Percentiles rank a stretch among this genome's conserved stretches.
Evolutionary conservation across 345 rosid species (phyloP).

Genomic region (Eucalyptus rudis): DNA sequence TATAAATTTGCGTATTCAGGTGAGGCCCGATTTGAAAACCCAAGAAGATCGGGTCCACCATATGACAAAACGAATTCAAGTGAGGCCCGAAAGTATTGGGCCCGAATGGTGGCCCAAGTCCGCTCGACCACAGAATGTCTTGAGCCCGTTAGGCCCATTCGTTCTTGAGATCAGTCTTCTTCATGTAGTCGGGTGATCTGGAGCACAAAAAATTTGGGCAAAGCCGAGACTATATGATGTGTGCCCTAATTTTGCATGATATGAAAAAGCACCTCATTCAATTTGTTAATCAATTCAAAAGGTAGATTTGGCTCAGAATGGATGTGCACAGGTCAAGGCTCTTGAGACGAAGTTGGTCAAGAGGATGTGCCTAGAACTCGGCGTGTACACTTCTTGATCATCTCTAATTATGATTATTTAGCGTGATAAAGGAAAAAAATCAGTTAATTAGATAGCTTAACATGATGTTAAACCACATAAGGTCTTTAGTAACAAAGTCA

Average conservation of each 20-base stretch:
- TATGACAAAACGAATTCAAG: neutral
- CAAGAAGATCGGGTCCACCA: neutral
- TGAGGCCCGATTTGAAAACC: neutral
- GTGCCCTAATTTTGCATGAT: neutral
- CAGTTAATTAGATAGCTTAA: neutral
- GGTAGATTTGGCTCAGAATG: neutral
- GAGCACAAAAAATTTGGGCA: neutral
- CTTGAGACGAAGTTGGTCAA: neutral
- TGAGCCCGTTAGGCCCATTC: neutral
- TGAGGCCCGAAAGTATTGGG: neutral
- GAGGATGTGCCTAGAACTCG: neutral
- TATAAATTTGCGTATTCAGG: neutral
- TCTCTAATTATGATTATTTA: neutral
- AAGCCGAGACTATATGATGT: neutral
- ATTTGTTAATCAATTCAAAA: neutral
- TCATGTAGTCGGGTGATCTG: neutral
- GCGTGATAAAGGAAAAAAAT: neutral
- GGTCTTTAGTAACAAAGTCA: neutral
- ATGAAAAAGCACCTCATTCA: neutral
- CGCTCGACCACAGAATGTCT: neutral
- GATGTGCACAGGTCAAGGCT: neutral
- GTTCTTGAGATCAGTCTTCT: neutral
- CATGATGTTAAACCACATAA: neutral
- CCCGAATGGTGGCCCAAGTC: neutral
- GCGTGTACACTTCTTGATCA: neutral